Conservation (phyloP, 139 green algal genomes). For the Chlamydomonas eustigma region DNA sequence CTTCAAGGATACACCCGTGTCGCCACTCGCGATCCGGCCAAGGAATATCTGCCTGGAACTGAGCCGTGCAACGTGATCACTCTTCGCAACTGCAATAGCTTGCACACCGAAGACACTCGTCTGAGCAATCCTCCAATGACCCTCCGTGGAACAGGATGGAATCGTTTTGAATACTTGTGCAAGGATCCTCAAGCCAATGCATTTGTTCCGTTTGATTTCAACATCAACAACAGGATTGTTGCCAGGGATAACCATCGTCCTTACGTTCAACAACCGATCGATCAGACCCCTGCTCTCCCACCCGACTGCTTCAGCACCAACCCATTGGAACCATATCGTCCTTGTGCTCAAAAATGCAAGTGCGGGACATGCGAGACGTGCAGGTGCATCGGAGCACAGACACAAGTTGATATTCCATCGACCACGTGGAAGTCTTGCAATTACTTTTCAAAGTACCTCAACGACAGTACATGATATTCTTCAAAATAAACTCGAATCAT, state of each 20-base stretch:
- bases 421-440: neutral
- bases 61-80: neutral
- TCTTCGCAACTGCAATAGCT: neutral
- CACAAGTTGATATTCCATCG: neutral
- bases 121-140: slow-evolving; percentile 8
- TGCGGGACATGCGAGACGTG: neutral
- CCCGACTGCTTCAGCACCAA: neutral
- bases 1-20: neutral
- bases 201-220: neutral
- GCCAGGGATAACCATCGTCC: slow-evolving; percentile 12
- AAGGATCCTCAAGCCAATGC: neutral
- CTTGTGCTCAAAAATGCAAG: neutral
- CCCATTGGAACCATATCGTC: neutral
- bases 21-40: neutral
- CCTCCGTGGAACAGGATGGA: neutral
- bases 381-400: neutral
- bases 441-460: neutral
- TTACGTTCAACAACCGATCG: neutral
- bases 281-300: neutral
- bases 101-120: slow-evolving; percentile 3
- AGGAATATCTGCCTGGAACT: neutral
- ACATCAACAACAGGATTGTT: slow-evolving; percentile 7
- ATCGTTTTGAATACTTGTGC: slow-evolving; percentile 3
- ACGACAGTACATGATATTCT: too few species aligned
- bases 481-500: too few species aligned